phyloP scores from a whole-genome alignment of 139 green algal species.

The Chlamydomonas eustigma region DNA sequence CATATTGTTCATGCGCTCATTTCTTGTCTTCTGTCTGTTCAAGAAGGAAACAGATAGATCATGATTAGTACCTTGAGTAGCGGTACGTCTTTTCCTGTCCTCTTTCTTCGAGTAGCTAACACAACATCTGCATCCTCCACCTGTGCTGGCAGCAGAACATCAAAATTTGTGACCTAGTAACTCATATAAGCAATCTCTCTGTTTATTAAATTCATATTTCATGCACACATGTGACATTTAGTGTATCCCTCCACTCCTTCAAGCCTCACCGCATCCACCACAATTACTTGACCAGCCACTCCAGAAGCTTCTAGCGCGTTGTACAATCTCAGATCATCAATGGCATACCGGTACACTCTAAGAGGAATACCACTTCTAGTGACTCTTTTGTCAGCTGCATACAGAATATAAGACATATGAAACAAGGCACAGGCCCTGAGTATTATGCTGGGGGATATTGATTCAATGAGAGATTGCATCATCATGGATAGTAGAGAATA shows the following conservation, averaged over 20 bases:
- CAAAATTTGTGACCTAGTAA: too few relatives aligned
- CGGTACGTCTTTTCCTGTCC: conserved; percentile 18
- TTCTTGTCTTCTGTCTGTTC: too few relatives aligned
- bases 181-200: too few relatives aligned
- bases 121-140: conserved; percentile 22
- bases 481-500: neutral
- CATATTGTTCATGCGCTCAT: too few relatives aligned
- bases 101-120: conserved; percentile 14
- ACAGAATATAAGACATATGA: neutral
- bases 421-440: neutral
- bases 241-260: too few relatives aligned
- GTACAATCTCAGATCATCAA: conserved; percentile 34
- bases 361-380: neutral
- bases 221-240: too few relatives aligned
- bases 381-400: neutral
- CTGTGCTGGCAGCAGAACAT: too few relatives aligned
- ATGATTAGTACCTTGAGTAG: conserved; percentile 15
- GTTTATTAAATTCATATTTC: too few relatives aligned
- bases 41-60: too few relatives aligned
- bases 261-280: conserved; percentile 2
- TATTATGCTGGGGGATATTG: neutral
- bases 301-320: conserved; percentile 12
- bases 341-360: conserved; percentile 16
- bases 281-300: conserved; percentile 20
- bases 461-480: neutral